A percentile compares a stretch with the other conserved stretches of the same genome.
Evolutionary conservation across 768 basidiomycete genomes (phyloP).

Genomic region (Pulveroboletus frians): DNA sequence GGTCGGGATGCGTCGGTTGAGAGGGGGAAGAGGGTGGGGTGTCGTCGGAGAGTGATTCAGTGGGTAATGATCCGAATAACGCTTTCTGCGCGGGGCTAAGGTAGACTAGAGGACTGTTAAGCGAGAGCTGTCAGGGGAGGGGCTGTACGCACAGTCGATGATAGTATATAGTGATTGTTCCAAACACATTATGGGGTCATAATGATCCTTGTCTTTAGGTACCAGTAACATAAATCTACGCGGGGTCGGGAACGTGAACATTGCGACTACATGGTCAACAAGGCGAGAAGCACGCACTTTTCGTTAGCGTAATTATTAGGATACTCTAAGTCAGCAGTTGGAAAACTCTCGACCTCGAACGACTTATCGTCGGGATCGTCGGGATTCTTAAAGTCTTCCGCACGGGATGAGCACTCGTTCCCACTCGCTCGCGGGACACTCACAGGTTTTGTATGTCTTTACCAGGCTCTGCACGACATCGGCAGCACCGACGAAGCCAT

Average conservation of each 20-base stretch:
- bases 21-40: constrained; percentile 33
- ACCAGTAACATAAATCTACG: constrained; percentile 68
- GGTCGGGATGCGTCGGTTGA: constrained; percentile 29
- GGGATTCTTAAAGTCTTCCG: constrained; percentile 65
- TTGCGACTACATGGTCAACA: not conserved
- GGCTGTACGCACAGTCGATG: constrained; percentile 54
- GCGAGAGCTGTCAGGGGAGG: not conserved
- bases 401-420: constrained; percentile 10
- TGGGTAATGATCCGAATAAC: constrained; percentile 64
- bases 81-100: constrained; percentile 59
- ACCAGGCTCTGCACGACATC: constrained; percentile 56
- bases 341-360: constrained; percentile 60
- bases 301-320: constrained; percentile 68
- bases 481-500: constrained; percentile 57
- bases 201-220: constrained; percentile 83
- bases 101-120: constrained; percentile 44
- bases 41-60: constrained; percentile 26
- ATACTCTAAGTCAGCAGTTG: constrained; percentile 71
- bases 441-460: constrained; percentile 68
- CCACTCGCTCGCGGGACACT: constrained; percentile 22
- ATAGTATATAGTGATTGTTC: constrained; percentile 69
- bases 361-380: constrained; percentile 55
- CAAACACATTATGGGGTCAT: constrained; percentile 78
- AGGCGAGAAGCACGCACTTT: constrained; percentile 39
- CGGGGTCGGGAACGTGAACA: not conserved